phyloP scores from a whole-genome alignment of 78 protist genomes.

The Cavenderia fasciculata region DNA sequence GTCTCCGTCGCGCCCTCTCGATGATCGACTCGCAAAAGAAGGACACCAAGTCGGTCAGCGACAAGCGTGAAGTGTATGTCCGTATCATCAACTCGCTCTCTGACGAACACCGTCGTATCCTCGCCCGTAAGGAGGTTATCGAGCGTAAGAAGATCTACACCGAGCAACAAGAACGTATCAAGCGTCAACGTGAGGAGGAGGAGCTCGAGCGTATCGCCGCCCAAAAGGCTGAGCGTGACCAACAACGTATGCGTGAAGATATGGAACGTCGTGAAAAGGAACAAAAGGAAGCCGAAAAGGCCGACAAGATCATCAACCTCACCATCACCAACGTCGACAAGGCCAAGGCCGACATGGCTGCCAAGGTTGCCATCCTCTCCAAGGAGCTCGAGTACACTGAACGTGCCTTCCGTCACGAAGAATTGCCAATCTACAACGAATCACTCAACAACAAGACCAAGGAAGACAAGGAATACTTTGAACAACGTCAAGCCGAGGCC shows the following conservation, averaged over 20 bases:
- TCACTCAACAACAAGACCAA: conserved; percentile 12
- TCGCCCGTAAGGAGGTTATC: conserved; percentile 75
- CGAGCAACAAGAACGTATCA: conserved; percentile 71
- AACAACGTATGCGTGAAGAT: conserved; percentile 5
- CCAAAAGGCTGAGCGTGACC: conserved; percentile 27
- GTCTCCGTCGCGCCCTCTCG: conserved; percentile 31
- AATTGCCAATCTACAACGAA: conserved; percentile 53
- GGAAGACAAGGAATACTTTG: conserved; percentile 58
- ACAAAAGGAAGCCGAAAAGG: neutral
- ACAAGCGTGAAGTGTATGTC: conserved; percentile 65
- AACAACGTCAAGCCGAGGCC: conserved; percentile 26
- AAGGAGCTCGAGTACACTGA: conserved; percentile 68
- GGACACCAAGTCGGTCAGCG: conserved; percentile 9
- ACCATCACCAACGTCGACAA: conserved; percentile 65
- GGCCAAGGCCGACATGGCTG: conserved; percentile 66
- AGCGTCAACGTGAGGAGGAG: conserved; percentile 55
- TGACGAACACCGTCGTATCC: conserved; percentile 73
- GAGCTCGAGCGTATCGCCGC: conserved; percentile 15
- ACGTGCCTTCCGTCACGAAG: conserved; percentile 78
- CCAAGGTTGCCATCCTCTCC: conserved; percentile 34
- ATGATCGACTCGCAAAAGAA: conserved; percentile 58
- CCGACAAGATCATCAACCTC: conserved; percentile 18
- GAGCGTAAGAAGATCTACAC: conserved; percentile 76
- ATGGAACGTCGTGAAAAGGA: conserved; percentile 35
- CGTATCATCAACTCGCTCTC: conserved; percentile 50